Base-by-base conservation (phyloP, 371 early-diverging fungal species). In the Quaeritorhiza haematococci region DNA sequence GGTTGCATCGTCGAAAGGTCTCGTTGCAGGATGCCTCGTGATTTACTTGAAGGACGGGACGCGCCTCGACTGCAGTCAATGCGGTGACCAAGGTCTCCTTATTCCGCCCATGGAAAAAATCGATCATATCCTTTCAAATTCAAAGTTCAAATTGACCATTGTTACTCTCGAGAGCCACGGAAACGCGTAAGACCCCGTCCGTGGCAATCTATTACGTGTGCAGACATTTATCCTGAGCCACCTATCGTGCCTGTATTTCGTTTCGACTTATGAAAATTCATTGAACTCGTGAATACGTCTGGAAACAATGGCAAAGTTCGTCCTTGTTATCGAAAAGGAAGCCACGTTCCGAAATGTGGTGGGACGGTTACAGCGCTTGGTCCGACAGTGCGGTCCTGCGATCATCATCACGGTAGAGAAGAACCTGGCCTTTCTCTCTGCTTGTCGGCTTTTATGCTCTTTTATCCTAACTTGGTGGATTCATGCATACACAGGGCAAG, bases 281-380 rank as follows among this genome's bases (percentile, higher is more conserved):
- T n/a, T n/a, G n/a, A n/a, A 38, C 38, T 19, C 19, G 19, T 38
- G 38, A 13, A 13, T 32, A 53, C 47, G 24, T 10, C 2, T 62
- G 13, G 53, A 55, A 23, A 64, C 60, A 7, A 28, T 17, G 2
- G 64, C 64, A 21, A 19, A 28, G 26, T 59, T 59, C 44, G 56
- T 64, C 13, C 49, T 64, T 27, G 64, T 64, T 3, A 42, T 60
- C 24, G 64, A 64, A 34, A 64, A 64, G 49, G 64, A 64, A 33
- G 60, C 64, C 1, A 60, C 64, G 10, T 64, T 64, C 34, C 44
- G 35, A 3, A 49, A 50, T n/a, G n/a, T n/a, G n/a, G n/a, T n/a
- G 24, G 21, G 59, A 15, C 34, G 57, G 3, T 13, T 17, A 19
- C 23, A n/a, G 15, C 24, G 49, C 2, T 57, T 28, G 26, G 27